phyloP scores from a whole-genome alignment of 2,329 filamentous ascomycete genomes.

The Fusarium coffeatum region DNA sequence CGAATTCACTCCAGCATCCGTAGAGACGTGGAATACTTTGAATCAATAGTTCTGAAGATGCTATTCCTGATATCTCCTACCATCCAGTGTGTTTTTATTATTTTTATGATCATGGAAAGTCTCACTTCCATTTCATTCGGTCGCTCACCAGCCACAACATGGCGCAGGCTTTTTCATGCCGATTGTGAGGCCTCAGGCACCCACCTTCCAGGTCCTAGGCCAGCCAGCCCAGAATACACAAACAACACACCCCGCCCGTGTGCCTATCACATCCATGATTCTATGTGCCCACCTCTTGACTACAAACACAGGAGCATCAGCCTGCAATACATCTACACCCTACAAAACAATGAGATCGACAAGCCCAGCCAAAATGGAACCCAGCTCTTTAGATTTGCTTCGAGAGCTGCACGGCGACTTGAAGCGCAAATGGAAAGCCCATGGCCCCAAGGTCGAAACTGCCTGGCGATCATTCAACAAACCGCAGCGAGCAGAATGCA shows the following conservation, averaged over 20 bases:
- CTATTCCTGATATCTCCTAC: fast-evolving
- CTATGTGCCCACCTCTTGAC: too few species aligned
- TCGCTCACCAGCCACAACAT: not conserved
- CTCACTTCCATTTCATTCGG: not conserved
- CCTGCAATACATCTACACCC: not conserved
- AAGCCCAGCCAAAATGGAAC: not conserved
- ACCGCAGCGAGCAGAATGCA: conserved; percentile 49
- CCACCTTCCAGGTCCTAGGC: too few species aligned
- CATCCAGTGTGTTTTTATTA: too few species aligned
- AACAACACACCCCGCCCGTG: too few species aligned
- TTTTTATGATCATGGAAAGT: not conserved
- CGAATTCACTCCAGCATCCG: too few species aligned
- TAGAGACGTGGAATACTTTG: too few species aligned
- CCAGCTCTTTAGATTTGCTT: not conserved
- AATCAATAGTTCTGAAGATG: too few species aligned
- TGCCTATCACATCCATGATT: too few species aligned
- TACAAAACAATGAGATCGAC: not conserved
- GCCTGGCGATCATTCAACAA: conserved; percentile 56
- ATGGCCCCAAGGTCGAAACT: conserved; percentile 51
- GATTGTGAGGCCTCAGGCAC: too few species aligned
- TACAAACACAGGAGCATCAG: too few species aligned
- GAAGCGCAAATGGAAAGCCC: conserved; percentile 52
- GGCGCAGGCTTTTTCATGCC: not conserved
- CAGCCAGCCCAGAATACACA: too few species aligned
- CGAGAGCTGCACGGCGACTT: conserved; percentile 54